Evolutionary conservation across 1,284 basidiomycete species (phyloP), one percentile per base, ranked within the genome.

Genomic region (Mycena sp.): DNA sequence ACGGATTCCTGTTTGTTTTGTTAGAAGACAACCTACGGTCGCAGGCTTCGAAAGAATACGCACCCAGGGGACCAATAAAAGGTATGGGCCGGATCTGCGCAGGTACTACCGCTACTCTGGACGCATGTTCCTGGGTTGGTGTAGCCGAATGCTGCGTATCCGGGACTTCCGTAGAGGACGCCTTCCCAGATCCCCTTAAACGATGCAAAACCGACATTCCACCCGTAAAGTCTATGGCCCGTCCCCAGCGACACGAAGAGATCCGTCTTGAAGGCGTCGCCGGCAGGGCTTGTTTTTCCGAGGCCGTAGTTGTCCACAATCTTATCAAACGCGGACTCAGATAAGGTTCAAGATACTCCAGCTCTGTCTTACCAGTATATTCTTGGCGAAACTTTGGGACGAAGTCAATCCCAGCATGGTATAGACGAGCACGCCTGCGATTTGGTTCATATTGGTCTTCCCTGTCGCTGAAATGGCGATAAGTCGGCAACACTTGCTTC

Each of bases 51-150:
- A 10, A n/a, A 7, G 17, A n/a, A 37, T 25, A 14, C 48, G 9
- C 63, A 84, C 85, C 78, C 80, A 23, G 74, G 71, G 17, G 85
- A 78, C 79, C 84, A 87, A 63, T 85, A 84, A 65, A 86, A 84
- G 23, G 76, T 77, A 62, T 80, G 80, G 38, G 80, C 80, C 4
- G 85, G 83, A 62, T 85, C 83, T 28, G 64, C 46, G 50, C 83
- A 85, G 14, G 65, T 68, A 0, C 77, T 17, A 62, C 67, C 14
- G 62, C 66, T n/a, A n/a, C n/a, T 38, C 67, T 73, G 43, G 14
- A 72, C 65, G 57, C 83, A 85, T 0, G 78, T 71, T 4, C 73
- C 78, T 5, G 74, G 71, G 48, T 75, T 80, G 14, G 76, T 78
- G 60, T 81, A 85, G 6, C 84, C 84, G 61, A 85, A 86, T 0